Percentiles rank a stretch among this genome's conserved stretches.
Evolutionary conservation across 169 alveolate species (phyloP).

Genomic region (Hepatocystis sp.): DNA sequence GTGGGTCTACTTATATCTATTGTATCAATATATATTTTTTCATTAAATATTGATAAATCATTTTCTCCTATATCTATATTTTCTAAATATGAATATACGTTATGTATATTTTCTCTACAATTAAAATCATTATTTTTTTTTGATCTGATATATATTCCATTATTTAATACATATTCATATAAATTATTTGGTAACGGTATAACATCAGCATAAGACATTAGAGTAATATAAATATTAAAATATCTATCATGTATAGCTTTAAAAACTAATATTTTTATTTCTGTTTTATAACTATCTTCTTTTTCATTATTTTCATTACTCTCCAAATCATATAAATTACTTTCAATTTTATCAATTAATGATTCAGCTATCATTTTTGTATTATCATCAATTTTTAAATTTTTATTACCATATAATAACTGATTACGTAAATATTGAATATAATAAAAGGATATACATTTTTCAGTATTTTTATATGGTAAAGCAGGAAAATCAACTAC

Average conservation of each 20-base stretch:
- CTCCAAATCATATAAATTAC: constrained; percentile 39
- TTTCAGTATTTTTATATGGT: constrained; percentile 66
- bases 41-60: constrained; percentile 56
- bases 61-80: constrained; percentile 69
- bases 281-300: constrained; percentile 49
- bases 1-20: constrained; percentile 75
- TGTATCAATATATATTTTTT: constrained; percentile 62
- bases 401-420: constrained; percentile 71
- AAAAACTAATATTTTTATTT: constrained; percentile 35
- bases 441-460: constrained; percentile 64
- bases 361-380: constrained; percentile 65
- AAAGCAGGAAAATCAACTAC: constrained; percentile 63
- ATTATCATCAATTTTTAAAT: constrained; percentile 59
- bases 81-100: constrained; percentile 63
- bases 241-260: constrained; percentile 70
- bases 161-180: constrained; percentile 51
- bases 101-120: constrained; percentile 70
- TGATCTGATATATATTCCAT: constrained; percentile 66
- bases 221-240: constrained; percentile 57
- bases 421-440: constrained; percentile 67
- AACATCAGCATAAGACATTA: constrained; percentile 35
- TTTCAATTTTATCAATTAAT: constrained; percentile 61
- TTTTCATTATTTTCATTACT: background rate
- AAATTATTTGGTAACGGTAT: constrained; percentile 63
- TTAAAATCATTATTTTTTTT: constrained; percentile 61